Conservation (phyloP, 768 basidiomycete species). For the Hericium rajendrae region DNA sequence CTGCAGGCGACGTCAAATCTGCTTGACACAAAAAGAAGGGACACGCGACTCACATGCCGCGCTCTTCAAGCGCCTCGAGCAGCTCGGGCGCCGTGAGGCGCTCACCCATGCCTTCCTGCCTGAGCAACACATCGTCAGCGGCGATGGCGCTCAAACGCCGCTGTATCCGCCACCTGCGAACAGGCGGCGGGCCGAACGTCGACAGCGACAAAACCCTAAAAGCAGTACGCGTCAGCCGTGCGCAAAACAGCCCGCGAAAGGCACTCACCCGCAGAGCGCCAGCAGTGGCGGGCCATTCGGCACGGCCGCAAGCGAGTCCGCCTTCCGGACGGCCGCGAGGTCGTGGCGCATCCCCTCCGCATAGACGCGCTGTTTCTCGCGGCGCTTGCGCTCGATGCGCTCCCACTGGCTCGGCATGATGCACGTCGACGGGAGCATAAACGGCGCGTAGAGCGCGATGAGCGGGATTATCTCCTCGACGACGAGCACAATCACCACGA, state of each 20-base stretch:
- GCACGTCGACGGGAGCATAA: conserved; percentile 79
- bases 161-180: conserved; percentile 27
- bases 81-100: conserved; percentile 46
- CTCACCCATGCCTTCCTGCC: conserved; percentile 35
- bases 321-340: conserved; percentile 20
- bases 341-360: conserved; percentile 12
- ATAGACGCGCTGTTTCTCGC: conserved; percentile 29
- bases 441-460: conserved; percentile 77
- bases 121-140: conserved; percentile 55
- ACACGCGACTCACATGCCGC: conserved; percentile 55
- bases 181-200: conserved; percentile 27
- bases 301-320: conserved; percentile 25
- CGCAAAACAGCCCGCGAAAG: conserved; percentile 17
- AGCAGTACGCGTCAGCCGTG: not conserved
- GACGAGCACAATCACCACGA: conserved; percentile 61
- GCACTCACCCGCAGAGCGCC: conserved; percentile 51
- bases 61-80: conserved; percentile 58
- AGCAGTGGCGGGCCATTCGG: conserved; percentile 20
- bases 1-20: conserved; percentile 13
- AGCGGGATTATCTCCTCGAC: conserved; percentile 79
- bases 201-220: conserved; percentile 28
- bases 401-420: conserved; percentile 72
- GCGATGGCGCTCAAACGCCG: conserved; percentile 32
- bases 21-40: not conserved
- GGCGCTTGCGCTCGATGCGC: conserved; percentile 46